Evolutionary conservation across 345 rosid species (phyloP).

Genomic region (Salix exigua): DNA sequence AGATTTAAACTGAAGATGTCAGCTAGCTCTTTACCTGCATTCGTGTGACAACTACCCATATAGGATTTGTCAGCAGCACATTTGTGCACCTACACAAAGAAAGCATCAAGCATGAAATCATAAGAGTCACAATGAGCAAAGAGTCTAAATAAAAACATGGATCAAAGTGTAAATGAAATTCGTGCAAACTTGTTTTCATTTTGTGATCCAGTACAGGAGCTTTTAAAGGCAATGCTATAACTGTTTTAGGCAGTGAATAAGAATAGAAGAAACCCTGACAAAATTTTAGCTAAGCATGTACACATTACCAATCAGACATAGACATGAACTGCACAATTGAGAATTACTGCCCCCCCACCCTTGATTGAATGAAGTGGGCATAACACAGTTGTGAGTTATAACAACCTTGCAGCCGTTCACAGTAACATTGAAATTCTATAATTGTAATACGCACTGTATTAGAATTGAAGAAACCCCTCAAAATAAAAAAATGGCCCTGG

Average conservation of each 20-base stretch:
- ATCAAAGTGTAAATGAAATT: not conserved
- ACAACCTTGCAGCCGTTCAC: not conserved
- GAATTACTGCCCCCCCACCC: not conserved
- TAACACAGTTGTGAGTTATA: not conserved
- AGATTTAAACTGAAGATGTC: constrained; percentile 2
- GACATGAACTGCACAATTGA: not conserved
- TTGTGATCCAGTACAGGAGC: not conserved
- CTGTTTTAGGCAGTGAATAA: not conserved
- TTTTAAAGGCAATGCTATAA: not conserved
- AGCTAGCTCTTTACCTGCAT: constrained; percentile 73
- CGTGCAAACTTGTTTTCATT: not conserved
- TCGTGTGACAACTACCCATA: constrained; percentile 95
- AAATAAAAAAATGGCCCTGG: not conserved
- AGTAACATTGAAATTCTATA: not conserved
- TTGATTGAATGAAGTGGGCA: not conserved
- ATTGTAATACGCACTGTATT: not conserved
- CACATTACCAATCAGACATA: not conserved
- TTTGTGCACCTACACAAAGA: constrained; percentile 62
- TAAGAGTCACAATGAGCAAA: not conserved
- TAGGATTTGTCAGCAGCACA: constrained; percentile 90
- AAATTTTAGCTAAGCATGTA: not conserved
- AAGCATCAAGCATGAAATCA: constrained; percentile 20
- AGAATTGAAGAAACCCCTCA: not conserved
- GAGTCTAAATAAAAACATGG: not conserved
- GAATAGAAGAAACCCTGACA: not conserved